Percentiles rank a stretch among this genome's conserved stretches.
phyloP scores from a whole-genome alignment of 2,329 filamentous ascomycete species.

The Raffaelea arxii region DNA sequence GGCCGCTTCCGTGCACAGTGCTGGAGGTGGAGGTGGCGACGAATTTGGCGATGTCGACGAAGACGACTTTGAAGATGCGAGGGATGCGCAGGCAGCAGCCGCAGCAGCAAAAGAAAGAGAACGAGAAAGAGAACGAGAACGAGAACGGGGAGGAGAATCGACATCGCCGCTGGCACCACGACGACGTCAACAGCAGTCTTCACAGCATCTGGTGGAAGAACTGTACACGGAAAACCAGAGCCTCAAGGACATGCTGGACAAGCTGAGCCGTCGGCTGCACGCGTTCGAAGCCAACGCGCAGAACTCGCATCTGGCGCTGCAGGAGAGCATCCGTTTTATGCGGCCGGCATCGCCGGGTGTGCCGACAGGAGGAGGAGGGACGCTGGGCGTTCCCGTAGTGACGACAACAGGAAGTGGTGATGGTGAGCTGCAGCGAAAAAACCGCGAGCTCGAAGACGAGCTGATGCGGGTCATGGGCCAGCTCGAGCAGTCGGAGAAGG shows the following conservation, averaged over 20 bases:
- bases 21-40: slow-evolving; percentile 14
- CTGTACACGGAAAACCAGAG: slow-evolving; percentile 80
- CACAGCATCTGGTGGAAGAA: slow-evolving; percentile 72
- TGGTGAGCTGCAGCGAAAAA: slow-evolving; percentile 35
- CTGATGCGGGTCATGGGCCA: slow-evolving; percentile 47
- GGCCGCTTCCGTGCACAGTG: slow-evolving; percentile 39
- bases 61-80: slow-evolving; percentile 73
- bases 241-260: slow-evolving; percentile 76
- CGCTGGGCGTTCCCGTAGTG: slow-evolving; percentile 8
- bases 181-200: slow-evolving; percentile 29
- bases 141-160: too few species aligned
- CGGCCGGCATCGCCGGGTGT: slow-evolving; percentile 43
- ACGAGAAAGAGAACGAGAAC: too few species aligned
- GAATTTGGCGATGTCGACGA: slow-evolving; percentile 54
- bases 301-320: slow-evolving; percentile 73
- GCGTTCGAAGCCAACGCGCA: slow-evolving; percentile 91
- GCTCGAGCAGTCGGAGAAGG: slow-evolving; percentile 56
- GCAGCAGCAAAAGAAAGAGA: too few species aligned
- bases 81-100: background rate
- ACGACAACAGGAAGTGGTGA: slow-evolving; percentile 22
- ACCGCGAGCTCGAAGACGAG: slow-evolving; percentile 60
- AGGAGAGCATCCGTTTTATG: slow-evolving; percentile 67
- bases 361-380: slow-evolving; percentile 16
- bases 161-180: slow-evolving; percentile 15
- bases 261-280: slow-evolving; percentile 76